Base-by-base conservation (phyloP, 192 early-diverging fungal species). In the Coemansia sp. region DNA sequence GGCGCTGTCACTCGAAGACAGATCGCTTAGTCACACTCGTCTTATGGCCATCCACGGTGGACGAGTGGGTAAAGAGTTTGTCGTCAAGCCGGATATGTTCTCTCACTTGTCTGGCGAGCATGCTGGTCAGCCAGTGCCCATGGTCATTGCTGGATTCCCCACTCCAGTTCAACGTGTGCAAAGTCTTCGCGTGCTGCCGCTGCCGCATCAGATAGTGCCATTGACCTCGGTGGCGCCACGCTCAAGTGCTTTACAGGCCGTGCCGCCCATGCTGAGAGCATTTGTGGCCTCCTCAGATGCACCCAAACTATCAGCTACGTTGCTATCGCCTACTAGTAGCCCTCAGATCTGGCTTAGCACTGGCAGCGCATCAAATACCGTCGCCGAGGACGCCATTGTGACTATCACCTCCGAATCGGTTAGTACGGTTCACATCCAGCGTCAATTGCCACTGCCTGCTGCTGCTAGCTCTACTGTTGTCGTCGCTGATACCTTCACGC, bases 361-460 rank as follows among this genome's bases (percentile, higher is more conserved):
- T 36, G 13, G 1, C 57, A 60, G 29, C 16, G 16, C n/a, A 18
- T 7, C 31, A 0, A 57, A 57, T 18, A 16, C 29, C 49, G 20
- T 18, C 18, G 57, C 34, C 16, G 31, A 36, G 7, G 57, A 60
- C 8, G 57, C 15, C 31, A 2, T 34, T 20, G 73, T 76, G 29
- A 75, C 77, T 20, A 16, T 71, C 22, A 74, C 72, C 16, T 13
- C 34, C 5, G 53, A 64, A 1, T 44, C 50, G 2, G 66, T 66
- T 22, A 73, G 64, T 50, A 79, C 68, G 18, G 41, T 79, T 2
- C 76, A 73, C n/a, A 18, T 70, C n/a, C 31, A 20, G 57, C 62
- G 57, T 7, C 22, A 62, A 29, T 34, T 34, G 20, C 16, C 36
- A 11, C 39, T 47, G 1, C 16, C 57, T 22, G 27, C 29, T 13